These are phyloP conservation scores for Phytophthora kernoviae DNA, from an alignment of 352 stramenopile species.

Conservation along the genomic window DNA sequence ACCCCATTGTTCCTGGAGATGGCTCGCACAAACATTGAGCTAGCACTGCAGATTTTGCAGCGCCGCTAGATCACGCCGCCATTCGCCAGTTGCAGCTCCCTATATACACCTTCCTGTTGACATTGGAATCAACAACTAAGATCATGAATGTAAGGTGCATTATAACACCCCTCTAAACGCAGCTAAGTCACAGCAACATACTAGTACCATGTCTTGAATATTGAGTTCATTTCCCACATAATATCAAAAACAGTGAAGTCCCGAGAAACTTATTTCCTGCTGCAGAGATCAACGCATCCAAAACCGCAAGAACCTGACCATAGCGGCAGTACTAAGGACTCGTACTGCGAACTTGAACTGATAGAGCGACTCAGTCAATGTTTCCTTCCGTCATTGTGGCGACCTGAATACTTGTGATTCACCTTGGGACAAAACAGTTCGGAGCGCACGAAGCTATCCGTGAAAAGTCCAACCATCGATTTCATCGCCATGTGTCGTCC, in stretches of 20 bases:
- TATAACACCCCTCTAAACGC: background rate
- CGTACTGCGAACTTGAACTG: conserved; percentile 22
- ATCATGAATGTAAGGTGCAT: background rate
- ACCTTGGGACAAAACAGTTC: conserved; percentile 29
- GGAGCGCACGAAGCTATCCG: conserved; percentile 28
- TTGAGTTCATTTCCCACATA: background rate
- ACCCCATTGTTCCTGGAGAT: conserved; percentile 97
- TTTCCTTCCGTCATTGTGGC: conserved; percentile 40
- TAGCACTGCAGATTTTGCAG: conserved; percentile 97
- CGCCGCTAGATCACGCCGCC: conserved; percentile 45
- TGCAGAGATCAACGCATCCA: no score
- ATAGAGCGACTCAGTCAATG: conserved; percentile 26
- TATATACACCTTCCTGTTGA: conserved; percentile 10
- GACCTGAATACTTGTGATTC: conserved; percentile 41
- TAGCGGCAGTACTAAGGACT: conserved; percentile 7
- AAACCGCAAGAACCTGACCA: conserved; percentile 4
- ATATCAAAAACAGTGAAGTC: background rate
- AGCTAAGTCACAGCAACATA: no score
- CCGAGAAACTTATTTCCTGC: no score
- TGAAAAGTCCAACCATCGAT: conserved; percentile 38
- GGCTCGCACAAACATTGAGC: conserved; percentile 96
- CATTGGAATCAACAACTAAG: conserved; percentile 13
- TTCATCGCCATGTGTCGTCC: conserved; percentile 44
- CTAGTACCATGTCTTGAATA: no score
- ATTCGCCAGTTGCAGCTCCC: no score